These are phyloP conservation scores for Sporodiniella umbellata DNA, from an alignment of 371 early-diverging fungal species.

Conservation along the genomic window DNA sequence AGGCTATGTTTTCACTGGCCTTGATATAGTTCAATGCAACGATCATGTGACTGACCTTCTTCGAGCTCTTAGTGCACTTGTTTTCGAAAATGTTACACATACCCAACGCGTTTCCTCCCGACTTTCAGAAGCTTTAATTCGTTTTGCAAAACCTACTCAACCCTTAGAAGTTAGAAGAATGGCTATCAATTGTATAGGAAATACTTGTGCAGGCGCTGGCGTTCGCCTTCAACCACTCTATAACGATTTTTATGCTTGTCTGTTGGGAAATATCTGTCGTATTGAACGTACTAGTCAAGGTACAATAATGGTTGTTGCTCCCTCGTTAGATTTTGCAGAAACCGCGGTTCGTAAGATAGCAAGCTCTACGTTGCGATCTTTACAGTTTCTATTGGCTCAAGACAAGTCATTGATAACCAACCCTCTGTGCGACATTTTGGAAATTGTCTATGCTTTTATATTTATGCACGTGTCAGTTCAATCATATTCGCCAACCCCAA, in stretches of 20 bases:
- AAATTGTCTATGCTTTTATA: conserved; percentile 45
- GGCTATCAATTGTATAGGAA: conserved; percentile 65
- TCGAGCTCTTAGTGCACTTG: conserved; percentile 43
- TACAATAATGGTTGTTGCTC: conserved; percentile 36
- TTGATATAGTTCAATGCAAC: conserved; percentile 17
- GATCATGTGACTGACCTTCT: conserved; percentile 39
- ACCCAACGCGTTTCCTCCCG: conserved; percentile 26
- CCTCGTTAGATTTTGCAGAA: conserved; percentile 31
- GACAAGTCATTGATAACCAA: conserved; percentile 41
- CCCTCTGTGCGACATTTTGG: conserved; percentile 43
- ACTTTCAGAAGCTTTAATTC: conserved; percentile 25
- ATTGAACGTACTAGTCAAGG: conserved; percentile 28
- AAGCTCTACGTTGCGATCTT: conserved; percentile 47
- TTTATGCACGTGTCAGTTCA: conserved; percentile 40
- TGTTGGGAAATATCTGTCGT: conserved; percentile 37
- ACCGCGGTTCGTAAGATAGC: conserved; percentile 46
- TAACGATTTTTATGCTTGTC: conserved; percentile 35
- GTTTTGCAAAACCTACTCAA: conserved; percentile 27
- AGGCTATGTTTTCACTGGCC: conserved; percentile 28
- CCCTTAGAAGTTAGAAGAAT: conserved; percentile 53
- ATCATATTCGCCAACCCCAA: conserved; percentile 13
- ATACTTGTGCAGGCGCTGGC: conserved; percentile 45
- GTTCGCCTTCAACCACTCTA: conserved; percentile 38
- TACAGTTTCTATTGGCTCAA: conserved; percentile 45
- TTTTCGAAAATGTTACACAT: conserved; percentile 44